Conservation (phyloP, 306 rosid species). For the Canavalia ensiformis region DNA sequence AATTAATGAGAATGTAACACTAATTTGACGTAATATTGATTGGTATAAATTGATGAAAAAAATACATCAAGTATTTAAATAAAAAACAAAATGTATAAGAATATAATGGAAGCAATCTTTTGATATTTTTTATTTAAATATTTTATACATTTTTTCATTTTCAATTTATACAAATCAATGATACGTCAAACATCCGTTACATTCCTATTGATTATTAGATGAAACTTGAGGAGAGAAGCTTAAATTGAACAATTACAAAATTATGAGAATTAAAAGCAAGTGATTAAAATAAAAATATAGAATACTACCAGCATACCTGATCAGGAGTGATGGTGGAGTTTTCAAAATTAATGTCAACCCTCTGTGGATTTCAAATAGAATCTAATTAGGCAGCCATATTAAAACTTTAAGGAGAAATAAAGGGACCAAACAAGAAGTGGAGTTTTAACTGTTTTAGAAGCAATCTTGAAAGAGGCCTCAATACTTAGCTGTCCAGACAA, state of each 20-base stretch:
- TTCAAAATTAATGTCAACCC: slow-evolving; percentile 75
- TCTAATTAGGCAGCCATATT: slow-evolving; percentile 33
- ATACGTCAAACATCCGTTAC: neutral
- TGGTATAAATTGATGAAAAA: neutral
- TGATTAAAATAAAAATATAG: neutral
- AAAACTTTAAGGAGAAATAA: slow-evolving; percentile 23
- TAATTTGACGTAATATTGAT: neutral
- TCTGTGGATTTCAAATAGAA: slow-evolving; percentile 57
- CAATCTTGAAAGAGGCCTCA: slow-evolving; percentile 80
- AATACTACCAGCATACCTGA: slow-evolving; percentile 59
- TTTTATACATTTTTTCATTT: neutral
- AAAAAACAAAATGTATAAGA: neutral
- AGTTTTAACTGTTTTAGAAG: slow-evolving; percentile 75
- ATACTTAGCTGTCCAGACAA: slow-evolving; percentile 74
- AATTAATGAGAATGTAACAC: neutral
- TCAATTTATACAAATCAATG: neutral
- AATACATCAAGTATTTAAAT: neutral
- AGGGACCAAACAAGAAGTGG: slow-evolving; percentile 36
- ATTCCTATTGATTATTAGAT: neutral
- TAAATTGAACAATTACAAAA: neutral
- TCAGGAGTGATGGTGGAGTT: slow-evolving; percentile 74
- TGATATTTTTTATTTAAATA: neutral
- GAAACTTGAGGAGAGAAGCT: neutral
- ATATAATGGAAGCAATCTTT: neutral
- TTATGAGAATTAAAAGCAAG: neutral